Evolutionary conservation across 2,329 filamentous ascomycete genomes (phyloP), one percentile per base, ranked within the genome.

Genomic region (Aspergillus brasiliensis): DNA sequence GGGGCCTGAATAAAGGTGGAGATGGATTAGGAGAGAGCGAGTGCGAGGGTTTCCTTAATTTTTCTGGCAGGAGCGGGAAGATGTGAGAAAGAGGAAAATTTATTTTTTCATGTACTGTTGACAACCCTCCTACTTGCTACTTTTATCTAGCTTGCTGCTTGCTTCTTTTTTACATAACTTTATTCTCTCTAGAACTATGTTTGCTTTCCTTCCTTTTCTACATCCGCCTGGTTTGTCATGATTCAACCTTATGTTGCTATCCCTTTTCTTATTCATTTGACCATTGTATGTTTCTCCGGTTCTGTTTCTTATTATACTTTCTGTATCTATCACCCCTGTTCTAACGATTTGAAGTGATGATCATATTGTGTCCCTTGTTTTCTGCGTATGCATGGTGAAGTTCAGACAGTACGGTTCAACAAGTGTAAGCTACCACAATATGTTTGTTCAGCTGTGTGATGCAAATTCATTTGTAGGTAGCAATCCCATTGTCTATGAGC

Each of bases 401-500:
- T 15, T 2, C 0, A 11, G 31, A 15, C 31, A 5, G 31, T 34
- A 34, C 31, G 28, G 6, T 34, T n/a, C n/a, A n/a, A n/a, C n/a
- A n/a, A n/a, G 5, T 34, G 5, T 13, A 15, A 34, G 31, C 31
- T 34, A 34, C 31, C 31, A 6, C 10, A 15, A 10, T 34, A 34
- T 34, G 10, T 13, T 34, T 34, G 11, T 13, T n/a, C n/a, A n/a
- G n/a, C 11, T 34, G 31, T 34, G 31, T 15, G 47, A 51, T 6
- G 3, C 31, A n/a, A 23, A 37, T 51, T 25, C 27, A 48, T 34
- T 58, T 59, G 52, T 57, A 59, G 48, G 59, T 48, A 58, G 62
- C 53, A 31, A 31, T 31, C 28, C 51, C 57, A 61, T 62, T 64
- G 57, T 67, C 64, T 67, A 67, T 67, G 62, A 62, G 56, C 59